phyloP scores from a whole-genome alignment of 176 grass and related monocot genomes.

The Eleusine indica region DNA sequence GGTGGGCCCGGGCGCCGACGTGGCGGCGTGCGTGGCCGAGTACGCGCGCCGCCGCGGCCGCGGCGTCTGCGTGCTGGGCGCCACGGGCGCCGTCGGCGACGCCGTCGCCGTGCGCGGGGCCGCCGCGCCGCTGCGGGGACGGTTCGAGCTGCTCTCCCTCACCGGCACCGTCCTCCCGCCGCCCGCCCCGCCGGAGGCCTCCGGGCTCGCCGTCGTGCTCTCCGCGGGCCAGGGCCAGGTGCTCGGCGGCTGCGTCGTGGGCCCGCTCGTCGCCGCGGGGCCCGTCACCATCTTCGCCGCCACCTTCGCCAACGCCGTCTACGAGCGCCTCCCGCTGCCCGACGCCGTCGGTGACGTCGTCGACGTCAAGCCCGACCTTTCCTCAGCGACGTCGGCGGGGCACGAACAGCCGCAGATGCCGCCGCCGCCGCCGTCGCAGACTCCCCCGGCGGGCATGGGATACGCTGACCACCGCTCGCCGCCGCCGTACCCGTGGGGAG shows the following conservation, averaged over 20 bases:
- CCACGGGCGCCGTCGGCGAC: constrained; percentile 51
- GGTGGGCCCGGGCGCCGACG: constrained; percentile 53
- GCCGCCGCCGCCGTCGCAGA: background rate
- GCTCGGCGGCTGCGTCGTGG: constrained; percentile 52
- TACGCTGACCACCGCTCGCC: constrained; percentile 57
- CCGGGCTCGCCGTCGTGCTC: constrained; percentile 51
- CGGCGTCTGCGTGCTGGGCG: constrained; percentile 61
- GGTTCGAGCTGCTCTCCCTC: constrained; percentile 53
- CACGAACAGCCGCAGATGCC: constrained; percentile 35
- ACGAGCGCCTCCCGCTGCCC: constrained; percentile 61
- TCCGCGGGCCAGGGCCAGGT: constrained; percentile 56
- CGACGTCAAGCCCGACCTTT: constrained; percentile 54
- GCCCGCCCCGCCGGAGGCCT: constrained; percentile 47
- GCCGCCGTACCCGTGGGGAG: constrained; percentile 47
- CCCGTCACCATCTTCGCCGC: constrained; percentile 56
- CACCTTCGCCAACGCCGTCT: constrained; percentile 66
- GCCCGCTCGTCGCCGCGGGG: constrained; percentile 40
- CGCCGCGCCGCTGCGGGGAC: constrained; percentile 1
- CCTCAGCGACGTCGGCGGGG: constrained; percentile 18
- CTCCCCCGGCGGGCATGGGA: constrained; percentile 32
- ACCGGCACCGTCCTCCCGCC: constrained; percentile 58
- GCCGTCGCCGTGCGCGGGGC: constrained; percentile 57
- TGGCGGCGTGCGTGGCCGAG: constrained; percentile 57
- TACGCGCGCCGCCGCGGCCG: constrained; percentile 64
- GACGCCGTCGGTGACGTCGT: constrained; percentile 23